Evolutionary conservation across 148 eudicot species (phyloP), one percentile per base, ranked within the genome.

Genomic region (Bassia scoparia): DNA sequence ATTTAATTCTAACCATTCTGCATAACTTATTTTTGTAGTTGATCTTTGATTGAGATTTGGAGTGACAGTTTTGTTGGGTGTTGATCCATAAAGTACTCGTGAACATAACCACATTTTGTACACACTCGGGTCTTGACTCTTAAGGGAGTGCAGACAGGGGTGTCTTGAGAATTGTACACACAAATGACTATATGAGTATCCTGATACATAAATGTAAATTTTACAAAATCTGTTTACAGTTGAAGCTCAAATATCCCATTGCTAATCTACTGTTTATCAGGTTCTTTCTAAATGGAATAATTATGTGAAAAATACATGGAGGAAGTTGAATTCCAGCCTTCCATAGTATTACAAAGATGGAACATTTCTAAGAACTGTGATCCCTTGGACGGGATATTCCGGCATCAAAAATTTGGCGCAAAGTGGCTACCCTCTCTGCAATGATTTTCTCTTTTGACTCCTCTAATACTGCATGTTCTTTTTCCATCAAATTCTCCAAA

Each of bases 401-500:
- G 18, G 83, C 75, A 72, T 61, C 60, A 64, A 87, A 81, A 18
- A 80, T 70, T 77, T 60, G 81, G 61, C 76, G 82, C 52, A 92
- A 65, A 27, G 81, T 80, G 62, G 81, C 76, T 38, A 92, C 71
- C 67, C 87, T 81, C 77, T 92, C 88, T 23, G 66, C 70, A 54
- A 89, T 27, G 5, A 90, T 79, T 27, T 88, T 79, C 75, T 89
- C 91, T 80, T 87, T 92, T 70, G 87, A 63, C 74, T 90, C 91
- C 80, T 84, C 83, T 61, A 96, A 55, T 52, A 83, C 79, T 27
- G 67, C 71, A 63, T 82, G 66, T 82, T 95, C 89, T 74, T 87
- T 87, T 72, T 87, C 84, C 97, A 92, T 90, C 46, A 96, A 75
- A 61, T 64, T 53, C 80, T 90, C 92, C 59, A 92, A 74, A 67